Conservation (phyloP, 805 yeast genomes). For the Saturnispora halmiae region DNA sequence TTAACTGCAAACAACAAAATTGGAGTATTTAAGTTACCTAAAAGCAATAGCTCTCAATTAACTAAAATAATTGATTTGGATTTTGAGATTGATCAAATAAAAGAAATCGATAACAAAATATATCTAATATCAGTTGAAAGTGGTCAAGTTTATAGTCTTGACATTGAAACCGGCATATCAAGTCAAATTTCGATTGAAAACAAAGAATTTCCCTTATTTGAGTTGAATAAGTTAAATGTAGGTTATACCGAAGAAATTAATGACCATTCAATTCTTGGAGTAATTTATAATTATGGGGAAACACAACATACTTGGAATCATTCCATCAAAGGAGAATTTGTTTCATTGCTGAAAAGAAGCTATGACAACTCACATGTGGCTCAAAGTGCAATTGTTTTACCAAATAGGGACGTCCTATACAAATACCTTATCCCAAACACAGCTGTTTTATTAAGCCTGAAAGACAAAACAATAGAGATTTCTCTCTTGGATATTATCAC, state of each 20-base stretch:
- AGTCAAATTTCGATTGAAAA: slow-evolving; percentile 2
- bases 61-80: slow-evolving; percentile 3
- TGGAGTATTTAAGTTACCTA: slow-evolving; percentile 37
- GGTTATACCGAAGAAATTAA: slow-evolving; percentile 13
- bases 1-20: slow-evolving; percentile 35
- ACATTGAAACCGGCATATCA: not conserved
- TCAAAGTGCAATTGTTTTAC: slow-evolving; percentile 59
- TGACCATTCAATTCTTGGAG: slow-evolving; percentile 14
- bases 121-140: slow-evolving; percentile 1
- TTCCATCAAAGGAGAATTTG: slow-evolving; percentile 20
- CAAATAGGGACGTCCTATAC: slow-evolving; percentile 67
- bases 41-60: slow-evolving; percentile 9
- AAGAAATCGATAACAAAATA: slow-evolving; percentile 10
- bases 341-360: slow-evolving; percentile 33
- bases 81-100: slow-evolving; percentile 7
- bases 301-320: slow-evolving; percentile 18
- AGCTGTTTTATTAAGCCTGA: slow-evolving; percentile 23
- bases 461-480: slow-evolving; percentile 20
- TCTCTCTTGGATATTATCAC: slow-evolving; percentile 58
- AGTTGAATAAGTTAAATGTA: slow-evolving; percentile 13
- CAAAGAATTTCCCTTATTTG: not conserved
- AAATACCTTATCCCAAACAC: slow-evolving; percentile 75
- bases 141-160: slow-evolving; percentile 2
- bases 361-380: slow-evolving; percentile 35
- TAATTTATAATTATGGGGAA: slow-evolving; percentile 2